Evolutionary conservation across 176 grass and related monocot genomes (phyloP).

Genomic region (Oryza coarctata): DNA sequence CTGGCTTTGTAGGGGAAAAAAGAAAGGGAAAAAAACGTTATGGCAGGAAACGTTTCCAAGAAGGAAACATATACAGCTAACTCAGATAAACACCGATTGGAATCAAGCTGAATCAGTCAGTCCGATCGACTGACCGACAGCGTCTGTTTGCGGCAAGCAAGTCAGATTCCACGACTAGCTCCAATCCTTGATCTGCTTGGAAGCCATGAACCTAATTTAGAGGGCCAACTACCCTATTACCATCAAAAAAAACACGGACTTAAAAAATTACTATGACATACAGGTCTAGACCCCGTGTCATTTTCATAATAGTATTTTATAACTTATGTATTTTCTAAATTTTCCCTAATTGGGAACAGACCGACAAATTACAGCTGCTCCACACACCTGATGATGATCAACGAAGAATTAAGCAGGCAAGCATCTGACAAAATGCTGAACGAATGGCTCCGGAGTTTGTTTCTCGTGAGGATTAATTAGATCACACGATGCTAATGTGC

Average conservation of each 20-base stretch:
- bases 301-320: too few relatives aligned
- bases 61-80: background rate
- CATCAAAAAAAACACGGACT: too few relatives aligned
- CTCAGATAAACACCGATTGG: background rate
- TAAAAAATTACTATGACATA: too few relatives aligned
- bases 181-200: background rate
- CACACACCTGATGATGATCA: background rate
- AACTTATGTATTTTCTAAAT: too few relatives aligned
- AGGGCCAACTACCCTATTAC: too few relatives aligned
- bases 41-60: background rate
- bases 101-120: background rate
- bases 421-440: background rate
- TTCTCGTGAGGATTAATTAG: conserved; percentile 36
- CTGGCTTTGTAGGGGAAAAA: background rate
- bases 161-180: conserved; percentile 7
- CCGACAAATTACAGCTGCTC: background rate
- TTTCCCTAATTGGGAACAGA: too few relatives aligned
- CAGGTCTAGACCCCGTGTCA: too few relatives aligned
- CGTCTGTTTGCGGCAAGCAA: background rate
- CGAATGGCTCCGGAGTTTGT: conserved; percentile 17
- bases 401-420: background rate
- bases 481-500: background rate
- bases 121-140: background rate
- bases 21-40: background rate
- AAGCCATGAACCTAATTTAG: too few relatives aligned